Conservation (phyloP, 2,329 filamentous ascomycete genomes). For the Dichotomopilus funicola region DNA sequence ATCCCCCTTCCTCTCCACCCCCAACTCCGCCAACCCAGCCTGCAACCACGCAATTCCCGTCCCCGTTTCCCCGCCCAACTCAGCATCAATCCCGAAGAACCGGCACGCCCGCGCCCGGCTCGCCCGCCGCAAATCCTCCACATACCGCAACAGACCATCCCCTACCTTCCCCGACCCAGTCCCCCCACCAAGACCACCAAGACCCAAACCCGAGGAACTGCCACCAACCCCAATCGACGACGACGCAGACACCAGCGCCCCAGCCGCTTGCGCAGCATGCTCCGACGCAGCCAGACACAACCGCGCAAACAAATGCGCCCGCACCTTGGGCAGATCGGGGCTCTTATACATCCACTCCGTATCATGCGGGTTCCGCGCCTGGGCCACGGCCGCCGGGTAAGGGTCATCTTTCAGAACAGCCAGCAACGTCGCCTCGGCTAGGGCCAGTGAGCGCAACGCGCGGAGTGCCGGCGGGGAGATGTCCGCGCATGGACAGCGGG, state of each 20-base stretch:
- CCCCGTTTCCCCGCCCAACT: constrained; percentile 73
- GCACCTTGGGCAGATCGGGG: constrained; percentile 80
- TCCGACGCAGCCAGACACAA: constrained; percentile 84
- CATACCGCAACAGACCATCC: constrained; percentile 62
- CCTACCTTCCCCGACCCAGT: constrained; percentile 43
- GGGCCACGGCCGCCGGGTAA: constrained; percentile 74
- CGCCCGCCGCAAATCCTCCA: constrained; percentile 66
- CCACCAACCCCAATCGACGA: not conserved
- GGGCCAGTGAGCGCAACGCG: constrained; percentile 58
- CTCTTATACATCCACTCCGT: constrained; percentile 96
- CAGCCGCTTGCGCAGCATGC: constrained; percentile 68
- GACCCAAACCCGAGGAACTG: not conserved
- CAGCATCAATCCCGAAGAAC: constrained; percentile 86
- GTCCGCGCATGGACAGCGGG: constrained; percentile 42
- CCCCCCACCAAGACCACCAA: not conserved
- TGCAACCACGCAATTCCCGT: constrained; percentile 81
- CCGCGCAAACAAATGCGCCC: constrained; percentile 79
- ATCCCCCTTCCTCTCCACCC: constrained; percentile 44
- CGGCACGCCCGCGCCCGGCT: constrained; percentile 79
- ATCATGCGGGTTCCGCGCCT: constrained; percentile 74
- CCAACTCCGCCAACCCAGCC: constrained; percentile 69
- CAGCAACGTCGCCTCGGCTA: constrained; percentile 84
- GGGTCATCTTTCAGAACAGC: constrained; percentile 92
- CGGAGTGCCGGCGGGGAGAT: constrained; percentile 46
- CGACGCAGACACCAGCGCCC: constrained; percentile 30